Evolutionary conservation across 331 rosid species (phyloP), one percentile per base, ranked within the genome.

Genomic region (Malus hybrid): DNA sequence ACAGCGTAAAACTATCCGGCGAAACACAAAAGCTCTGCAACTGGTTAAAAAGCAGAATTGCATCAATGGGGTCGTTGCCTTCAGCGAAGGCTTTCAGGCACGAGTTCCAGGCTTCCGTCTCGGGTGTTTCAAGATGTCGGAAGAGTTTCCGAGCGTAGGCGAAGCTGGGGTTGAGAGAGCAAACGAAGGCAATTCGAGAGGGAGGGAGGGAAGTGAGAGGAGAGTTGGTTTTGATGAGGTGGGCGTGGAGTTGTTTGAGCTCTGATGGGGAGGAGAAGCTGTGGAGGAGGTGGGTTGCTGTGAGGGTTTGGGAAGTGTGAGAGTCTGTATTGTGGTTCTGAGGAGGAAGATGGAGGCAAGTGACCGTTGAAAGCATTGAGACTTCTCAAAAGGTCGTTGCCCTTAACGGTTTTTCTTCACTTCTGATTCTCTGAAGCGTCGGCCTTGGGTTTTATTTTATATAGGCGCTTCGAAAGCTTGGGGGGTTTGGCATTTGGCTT

Each of bases 191-290:
- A 64, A 79, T 76, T 18, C 56, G 74, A 32, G 83, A 19, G 69
- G 75, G 83, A 61, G 86, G 76, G 29, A 83, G 80, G 80, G 70
- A 22, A 4, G 78, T 44, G 57, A 83, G 83, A 63, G 83, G 48
- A 70, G 72, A 28, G 32, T 57, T 64, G 46, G 83, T 75, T 75
- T 83, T 83, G 75, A 83, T 32, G 78, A 83, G 76, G 68, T 83
- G 86, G 78, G 81, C 67, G 67, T 83, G 86, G 74, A 83, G 62
- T 76, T 83, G 83, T 71, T 71, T 83, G 78, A 83, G 83, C 72
- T 79, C 86, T 5, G 76, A 75, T 32, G 83, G 81, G 20, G 80
- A 69, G 74, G 29, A 59, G 67, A 76, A 76, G 62, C 20, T 76
- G 8, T 44, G 69, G 65, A 76, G 80, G 42, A 76, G 73, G 22